Evolutionary conservation across 192 early-diverging fungal species (phyloP), one percentile per base, ranked within the genome.

Genomic region (Anaeromyces robustus): DNA sequence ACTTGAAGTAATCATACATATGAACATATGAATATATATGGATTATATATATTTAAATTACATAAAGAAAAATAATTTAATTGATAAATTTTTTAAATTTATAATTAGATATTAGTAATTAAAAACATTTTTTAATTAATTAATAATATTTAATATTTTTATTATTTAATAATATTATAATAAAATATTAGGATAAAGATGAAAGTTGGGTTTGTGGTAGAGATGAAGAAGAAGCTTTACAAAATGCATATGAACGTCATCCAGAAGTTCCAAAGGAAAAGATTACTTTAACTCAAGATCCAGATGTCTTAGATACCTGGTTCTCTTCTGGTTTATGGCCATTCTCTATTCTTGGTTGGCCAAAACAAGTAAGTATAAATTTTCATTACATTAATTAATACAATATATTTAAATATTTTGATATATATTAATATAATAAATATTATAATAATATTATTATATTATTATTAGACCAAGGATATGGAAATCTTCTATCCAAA

Each of bases 281-380:
- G 31, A 95, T 97, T 80, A 89, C 91, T 77, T 87, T 99, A 82
- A 94, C 95, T 86, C 96, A 96, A 87, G 96, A 97, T 85, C 93
- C 93, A 32, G 98, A 99, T 88, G 98, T 98, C 14, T 87, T 99
- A 29, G 98, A 99, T 86, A 99, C 98, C 11, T 98, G 98, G 98
- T 99, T 99, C 87, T 97, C 96, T 30, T 96, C 98, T 78, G 96
- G 94, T 30, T 89, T 99, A 85, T 99, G 96, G 96, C 98, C 98
- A 29, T 99, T 98, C 86, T 94, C 98, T 5, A 94, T 96, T 82
- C 88, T 97, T 83, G 98, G 98, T 78, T 99, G 96, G 98, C 96
- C 98, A 34, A 89, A 96, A 78, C 90, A 93, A 26, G 87, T 88
- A 81, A 81, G 77, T 41, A 29, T 77, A 16, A 26, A 68, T 37